Evolutionary conservation across 805 yeast genomes (phyloP), one percentile per base, ranked within the genome.

Genomic region (Kodamaea laetipori): DNA sequence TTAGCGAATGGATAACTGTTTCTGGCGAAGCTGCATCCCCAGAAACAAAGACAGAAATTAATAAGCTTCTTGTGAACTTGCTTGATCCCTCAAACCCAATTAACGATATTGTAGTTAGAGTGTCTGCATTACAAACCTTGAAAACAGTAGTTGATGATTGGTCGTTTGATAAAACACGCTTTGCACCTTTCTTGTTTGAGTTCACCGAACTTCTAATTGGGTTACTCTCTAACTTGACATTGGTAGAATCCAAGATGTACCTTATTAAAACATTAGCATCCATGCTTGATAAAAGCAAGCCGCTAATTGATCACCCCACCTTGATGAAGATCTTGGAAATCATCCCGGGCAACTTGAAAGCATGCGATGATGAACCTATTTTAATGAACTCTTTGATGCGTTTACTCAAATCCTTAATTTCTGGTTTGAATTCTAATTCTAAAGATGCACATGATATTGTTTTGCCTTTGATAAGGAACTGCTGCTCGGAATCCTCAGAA

Each of bases 321-420:
- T 63, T 85, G 21, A 64, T 74, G 28, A 76, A 74, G 46, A 64
- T 85, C 17, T 63, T 85, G 43, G 46, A 59, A 4, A 58, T 76
- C 43, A 73, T 90, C n/a, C 96, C 96, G 0, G 63, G 67, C 8
- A 67, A 84, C 55, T 90, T 97, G 97, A 84, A 85, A 31, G 61
- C 68, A 3, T 13, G 19, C 5, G 47, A 48, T 18, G 58, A 58
- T 24, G 74, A 70, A 35, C 58, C 67, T n/a, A 71, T 71, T 11
- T 55, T 70, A 35, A 64, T 65, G 31, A 67, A 67, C 12, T 65
- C 72, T 1, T 54, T 70, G 38, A 56, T 71, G 41, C 66, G 95
- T 52, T 67, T 85, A 8, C 63, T 86, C 44, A 77, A 76, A 48
- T 77, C 80, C 51, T 58, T 84, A 43, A 76, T 77, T 0, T 61